Conservation (phyloP, 1,284 basidiomycete genomes). For the Rhodotorula sp. region DNA sequence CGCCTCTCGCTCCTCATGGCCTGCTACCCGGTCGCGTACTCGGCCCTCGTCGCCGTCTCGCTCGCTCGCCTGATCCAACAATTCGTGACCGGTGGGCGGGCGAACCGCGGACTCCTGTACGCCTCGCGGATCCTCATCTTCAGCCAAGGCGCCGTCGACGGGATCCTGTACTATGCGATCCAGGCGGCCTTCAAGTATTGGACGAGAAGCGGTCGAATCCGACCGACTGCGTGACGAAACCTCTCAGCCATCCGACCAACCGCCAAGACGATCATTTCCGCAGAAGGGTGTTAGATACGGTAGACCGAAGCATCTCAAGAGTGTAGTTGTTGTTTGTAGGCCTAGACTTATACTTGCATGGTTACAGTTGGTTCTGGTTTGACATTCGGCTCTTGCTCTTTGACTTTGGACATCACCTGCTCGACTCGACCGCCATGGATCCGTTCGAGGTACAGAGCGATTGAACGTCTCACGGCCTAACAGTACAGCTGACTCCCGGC, state of each 20-base stretch:
- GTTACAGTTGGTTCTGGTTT: too few species aligned
- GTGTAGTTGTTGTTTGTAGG: neutral
- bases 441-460: slow-evolving; percentile 43
- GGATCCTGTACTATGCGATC: slow-evolving; percentile 3
- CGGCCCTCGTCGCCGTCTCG: slow-evolving; percentile 26
- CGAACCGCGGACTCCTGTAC: neutral
- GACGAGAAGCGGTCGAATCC: neutral
- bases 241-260: too few species aligned
- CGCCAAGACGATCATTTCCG: too few species aligned
- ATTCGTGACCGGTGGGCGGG: neutral
- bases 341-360: neutral
- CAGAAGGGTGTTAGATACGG: too few species aligned
- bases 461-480: too few species aligned
- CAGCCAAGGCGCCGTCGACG: slow-evolving; percentile 14
- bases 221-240: neutral
- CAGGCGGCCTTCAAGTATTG: slow-evolving; percentile 1
- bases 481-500: neutral
- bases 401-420: neutral
- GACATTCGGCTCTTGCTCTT: neutral
- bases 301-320: neutral
- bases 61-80: slow-evolving; percentile 26
- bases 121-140: slow-evolving; percentile 2
- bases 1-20: slow-evolving; percentile 28
- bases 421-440: slow-evolving; percentile 37
- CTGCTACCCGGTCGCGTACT: slow-evolving; percentile 31